Conservation (phyloP, 176 grass and related monocot genomes). For the Thalia dealbata region DNA sequence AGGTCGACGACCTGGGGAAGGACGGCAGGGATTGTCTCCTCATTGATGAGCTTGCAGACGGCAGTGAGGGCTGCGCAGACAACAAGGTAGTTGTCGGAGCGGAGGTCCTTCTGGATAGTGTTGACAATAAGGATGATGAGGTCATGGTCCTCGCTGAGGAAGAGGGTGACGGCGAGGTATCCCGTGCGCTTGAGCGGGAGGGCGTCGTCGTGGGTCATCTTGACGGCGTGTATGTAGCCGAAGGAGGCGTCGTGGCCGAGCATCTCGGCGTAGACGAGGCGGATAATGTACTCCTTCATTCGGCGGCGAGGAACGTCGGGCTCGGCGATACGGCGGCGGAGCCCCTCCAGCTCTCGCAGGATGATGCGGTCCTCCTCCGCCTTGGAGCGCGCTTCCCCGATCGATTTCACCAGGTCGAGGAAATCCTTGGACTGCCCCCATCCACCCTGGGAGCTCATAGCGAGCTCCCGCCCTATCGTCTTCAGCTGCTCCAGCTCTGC, state of each 20-base stretch:
- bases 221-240: slow-evolving; percentile 97
- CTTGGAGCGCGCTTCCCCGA: slow-evolving; percentile 97
- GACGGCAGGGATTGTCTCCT: slow-evolving; percentile 94
- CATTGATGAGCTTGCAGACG: slow-evolving; percentile 73
- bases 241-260: slow-evolving; percentile 98
- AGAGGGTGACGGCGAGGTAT: slow-evolving; percentile 90
- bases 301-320: slow-evolving; percentile 83
- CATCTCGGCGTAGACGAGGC: slow-evolving; percentile 98
- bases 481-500: slow-evolving; percentile 75
- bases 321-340: slow-evolving; percentile 80
- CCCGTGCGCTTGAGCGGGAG: slow-evolving; percentile 84
- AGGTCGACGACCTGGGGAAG: slow-evolving; percentile 90
- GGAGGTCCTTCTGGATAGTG: slow-evolving; percentile 99
- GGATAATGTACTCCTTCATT: slow-evolving; percentile 96
- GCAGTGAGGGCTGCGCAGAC: slow-evolving; percentile 78
- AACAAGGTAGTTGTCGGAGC: slow-evolving; percentile 94
- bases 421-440: slow-evolving; percentile 94
- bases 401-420: slow-evolving; percentile 97
- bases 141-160: slow-evolving; percentile 92
- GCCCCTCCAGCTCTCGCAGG: slow-evolving; percentile 69
- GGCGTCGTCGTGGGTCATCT: slow-evolving; percentile 97
- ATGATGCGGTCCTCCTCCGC: slow-evolving; percentile 99
- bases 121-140: slow-evolving; percentile 98
- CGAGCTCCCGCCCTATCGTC: slow-evolving; percentile 93
- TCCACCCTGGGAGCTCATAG: slow-evolving; percentile 91